Conservation (phyloP, 148 eudicot genomes). For the Hydrangea macrophylla region DNA sequence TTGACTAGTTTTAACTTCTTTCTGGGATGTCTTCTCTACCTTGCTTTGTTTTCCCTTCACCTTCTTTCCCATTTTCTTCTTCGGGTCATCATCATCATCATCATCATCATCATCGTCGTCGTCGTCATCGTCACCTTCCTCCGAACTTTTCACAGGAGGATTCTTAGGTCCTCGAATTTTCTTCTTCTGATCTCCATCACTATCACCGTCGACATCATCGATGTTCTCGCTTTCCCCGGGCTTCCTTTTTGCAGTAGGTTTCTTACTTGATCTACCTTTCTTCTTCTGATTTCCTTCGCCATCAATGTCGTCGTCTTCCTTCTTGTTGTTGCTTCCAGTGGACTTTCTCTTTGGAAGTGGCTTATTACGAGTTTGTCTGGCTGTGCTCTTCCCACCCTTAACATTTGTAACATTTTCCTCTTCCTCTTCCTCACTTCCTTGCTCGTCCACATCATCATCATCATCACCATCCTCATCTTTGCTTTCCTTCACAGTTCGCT, state of each 20-base stretch:
- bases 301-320: conserved; percentile 14
- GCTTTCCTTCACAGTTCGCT: conserved; percentile 36
- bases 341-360: conserved; percentile 27
- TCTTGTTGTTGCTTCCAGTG: conserved; percentile 11
- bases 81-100: conserved; percentile 2
- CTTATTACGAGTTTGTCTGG: conserved; percentile 22
- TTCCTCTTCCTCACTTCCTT: conserved; percentile 34
- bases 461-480: conserved; percentile 28
- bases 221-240: conserved; percentile 14
- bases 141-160: not conserved
- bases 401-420: conserved; percentile 22
- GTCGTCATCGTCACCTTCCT: conserved; percentile 21
- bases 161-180: conserved; percentile 10
- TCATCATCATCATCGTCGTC: not conserved
- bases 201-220: not conserved
- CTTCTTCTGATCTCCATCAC: conserved; percentile 16
- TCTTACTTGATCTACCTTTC: conserved; percentile 32
- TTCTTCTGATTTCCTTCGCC: conserved; percentile 14
- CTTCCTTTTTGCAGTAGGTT: conserved; percentile 38
- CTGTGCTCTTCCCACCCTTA: conserved; percentile 33
- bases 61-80: conserved; percentile 6
- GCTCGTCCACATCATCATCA: conserved; percentile 22
- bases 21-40: conserved; percentile 15
- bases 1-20: conserved; percentile 7
- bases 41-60: conserved; percentile 14